Percentiles rank a stretch among this genome's conserved stretches.
Evolutionary conservation across 495 filamentous ascomycete species (phyloP).

Genomic region (Hypoxylon subgilvum): DNA sequence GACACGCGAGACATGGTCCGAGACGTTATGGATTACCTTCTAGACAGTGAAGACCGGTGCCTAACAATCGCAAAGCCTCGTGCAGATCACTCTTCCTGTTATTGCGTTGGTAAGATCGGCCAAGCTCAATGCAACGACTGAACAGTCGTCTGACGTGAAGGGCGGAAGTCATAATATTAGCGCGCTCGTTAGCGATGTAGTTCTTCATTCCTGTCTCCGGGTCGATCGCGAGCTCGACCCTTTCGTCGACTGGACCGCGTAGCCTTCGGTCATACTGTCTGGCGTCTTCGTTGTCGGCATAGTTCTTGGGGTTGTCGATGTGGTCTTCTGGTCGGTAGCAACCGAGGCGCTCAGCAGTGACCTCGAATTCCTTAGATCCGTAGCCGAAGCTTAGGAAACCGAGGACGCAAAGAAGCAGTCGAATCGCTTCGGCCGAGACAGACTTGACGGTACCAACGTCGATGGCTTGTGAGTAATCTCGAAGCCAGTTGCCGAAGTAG

Average conservation of each 20-base stretch:
- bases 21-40: slow-evolving; percentile 58
- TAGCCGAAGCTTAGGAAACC: slow-evolving; percentile 73
- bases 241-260: slow-evolving; percentile 80
- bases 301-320: slow-evolving; percentile 82
- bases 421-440: slow-evolving; percentile 86
- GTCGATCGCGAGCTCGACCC: slow-evolving; percentile 77
- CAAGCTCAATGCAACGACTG: slow-evolving; percentile 72
- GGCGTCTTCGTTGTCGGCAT: slow-evolving; percentile 85
- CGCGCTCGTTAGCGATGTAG: slow-evolving; percentile 83
- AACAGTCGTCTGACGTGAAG: slow-evolving; percentile 75
- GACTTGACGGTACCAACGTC: slow-evolving; percentile 89
- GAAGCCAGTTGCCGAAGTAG: slow-evolving; percentile 90
- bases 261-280: slow-evolving; percentile 79
- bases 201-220: slow-evolving; percentile 82
- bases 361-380: slow-evolving; percentile 89
- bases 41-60: slow-evolving; percentile 87
- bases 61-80: slow-evolving; percentile 82
- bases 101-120: slow-evolving; percentile 67
- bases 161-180: slow-evolving; percentile 77
- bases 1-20: not conserved
- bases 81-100: slow-evolving; percentile 74
- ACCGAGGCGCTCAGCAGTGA: slow-evolving; percentile 83
- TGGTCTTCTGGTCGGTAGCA: slow-evolving; percentile 89
- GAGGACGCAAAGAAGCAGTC: slow-evolving; percentile 73
- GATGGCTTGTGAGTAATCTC: slow-evolving; percentile 81